Base-by-base conservation (phyloP, 2,329 filamentous ascomycete species). In the Cucurbitaria berberidis region DNA sequence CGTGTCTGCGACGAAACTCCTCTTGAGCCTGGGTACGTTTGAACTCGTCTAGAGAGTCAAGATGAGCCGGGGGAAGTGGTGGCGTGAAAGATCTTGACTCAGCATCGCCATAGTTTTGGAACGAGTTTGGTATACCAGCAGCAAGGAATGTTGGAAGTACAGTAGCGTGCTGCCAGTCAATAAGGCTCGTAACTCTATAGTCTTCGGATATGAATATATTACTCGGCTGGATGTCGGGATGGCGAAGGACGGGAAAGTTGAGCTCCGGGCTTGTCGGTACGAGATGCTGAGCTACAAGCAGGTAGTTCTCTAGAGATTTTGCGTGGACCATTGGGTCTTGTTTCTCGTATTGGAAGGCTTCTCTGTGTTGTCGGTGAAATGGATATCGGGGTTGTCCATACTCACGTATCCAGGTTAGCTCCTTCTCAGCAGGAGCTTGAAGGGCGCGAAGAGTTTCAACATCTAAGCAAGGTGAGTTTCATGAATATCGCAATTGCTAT, bases 101-200 rank as follows among this genome's bases (percentile, higher is more conserved):
- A 36, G 48, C 56, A 53, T 76, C 73, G 22, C 64, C 59, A 55
- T 76, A 78, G 50, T 79, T 78, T 55, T 77, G 69, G 53, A 80
- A 74, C 24, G 58, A 57, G 6, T 64, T 62, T 21, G 77, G 77
- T 41, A 80, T 76, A 2, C 73, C 73, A 30, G 72, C 66, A 11
- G 67, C 62, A 5, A 77, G 63, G 43, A 76, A 73, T 9, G 72
- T 69, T 3, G 75, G 77, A n/a, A 77, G 68, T 22, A 70, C 59
- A 2, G 66, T 39, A 34, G 62, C 63, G 56, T 78, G 67, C 58
- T 79, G 75, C 76, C 75, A 79, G 53, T 80, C 76, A 30, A 79
- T 76, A 1, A 79, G 53, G 26, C 73, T 54, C 24, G 62, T 63
- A 19, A 79, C 72, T 7, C 71, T 67, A 42, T 66, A 61, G 26